A percentile compares a stretch with the other conserved stretches of the same genome.
Conservation (phyloP, 345 rosid species). For the Orychophragmus violaceus region DNA sequence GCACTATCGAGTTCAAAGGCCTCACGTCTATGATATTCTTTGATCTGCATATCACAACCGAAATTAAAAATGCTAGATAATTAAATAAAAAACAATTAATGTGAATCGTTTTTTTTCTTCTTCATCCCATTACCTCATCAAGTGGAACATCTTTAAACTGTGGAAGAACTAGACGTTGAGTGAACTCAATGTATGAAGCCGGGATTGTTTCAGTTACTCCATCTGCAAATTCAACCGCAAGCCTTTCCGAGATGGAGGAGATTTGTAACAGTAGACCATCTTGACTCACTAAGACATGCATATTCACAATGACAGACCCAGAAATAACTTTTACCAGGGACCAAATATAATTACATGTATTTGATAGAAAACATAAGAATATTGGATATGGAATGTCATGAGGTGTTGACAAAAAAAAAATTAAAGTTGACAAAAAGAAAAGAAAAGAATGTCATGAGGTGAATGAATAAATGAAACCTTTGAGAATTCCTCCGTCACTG, state of each 20-base stretch:
- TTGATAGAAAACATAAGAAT: too few relatives aligned
- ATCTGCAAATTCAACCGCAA: slow-evolving; percentile 54
- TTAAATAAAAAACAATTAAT: not conserved
- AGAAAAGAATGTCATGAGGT: too few relatives aligned
- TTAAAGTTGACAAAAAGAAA: too few relatives aligned
- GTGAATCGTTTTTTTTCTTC: not conserved
- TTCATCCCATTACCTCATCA: slow-evolving; percentile 48
- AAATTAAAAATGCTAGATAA: not conserved
- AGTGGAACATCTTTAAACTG: slow-evolving; percentile 45
- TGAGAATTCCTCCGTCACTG: slow-evolving; percentile 71
- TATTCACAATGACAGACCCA: not conserved
- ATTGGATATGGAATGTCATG: not conserved
- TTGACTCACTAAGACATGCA: slow-evolving; percentile 57
- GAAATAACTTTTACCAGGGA: too few relatives aligned
- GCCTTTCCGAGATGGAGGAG: slow-evolving; percentile 73
- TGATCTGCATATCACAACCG: slow-evolving; percentile 37
- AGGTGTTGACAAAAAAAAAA: too few relatives aligned
- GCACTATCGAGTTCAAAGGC: slow-evolving; percentile 80
- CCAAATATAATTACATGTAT: too few relatives aligned
- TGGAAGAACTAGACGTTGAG: slow-evolving; percentile 75
- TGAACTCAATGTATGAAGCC: slow-evolving; percentile 85
- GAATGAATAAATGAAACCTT: slow-evolving; percentile 45
- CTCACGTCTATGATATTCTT: slow-evolving; percentile 72
- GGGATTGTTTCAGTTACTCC: slow-evolving; percentile 54
- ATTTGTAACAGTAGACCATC: slow-evolving; percentile 84